These are phyloP conservation scores for Cryoendolithus antarcticus DNA, from an alignment of 2,329 filamentous ascomycete species.

Conservation along the genomic window DNA sequence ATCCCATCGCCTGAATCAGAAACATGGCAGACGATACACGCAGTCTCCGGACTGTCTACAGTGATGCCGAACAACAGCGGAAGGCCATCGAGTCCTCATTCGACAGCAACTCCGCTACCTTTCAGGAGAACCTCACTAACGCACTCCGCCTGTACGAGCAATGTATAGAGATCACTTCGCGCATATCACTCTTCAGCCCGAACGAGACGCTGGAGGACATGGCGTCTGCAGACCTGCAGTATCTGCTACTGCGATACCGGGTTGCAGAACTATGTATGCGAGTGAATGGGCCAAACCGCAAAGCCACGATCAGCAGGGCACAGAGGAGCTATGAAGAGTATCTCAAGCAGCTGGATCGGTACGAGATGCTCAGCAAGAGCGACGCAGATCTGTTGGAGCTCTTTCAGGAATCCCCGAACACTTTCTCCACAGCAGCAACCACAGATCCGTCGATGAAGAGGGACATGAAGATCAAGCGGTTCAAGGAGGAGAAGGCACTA, in stretches of 20 bases:
- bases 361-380: constrained; percentile 53
- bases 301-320: constrained; percentile 48
- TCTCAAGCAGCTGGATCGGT: constrained; percentile 63
- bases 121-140: constrained; percentile 53
- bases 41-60: constrained; percentile 42
- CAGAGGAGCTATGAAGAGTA: constrained; percentile 66
- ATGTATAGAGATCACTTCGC: constrained; percentile 56
- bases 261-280: constrained; percentile 69
- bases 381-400: constrained; percentile 59
- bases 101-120: constrained; percentile 52
- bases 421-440: constrained; percentile 59
- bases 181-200: constrained; percentile 71
- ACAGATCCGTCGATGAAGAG: constrained; percentile 57
- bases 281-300: constrained; percentile 46
- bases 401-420: constrained; percentile 59
- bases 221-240: constrained; percentile 69
- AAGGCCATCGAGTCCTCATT: constrained; percentile 44
- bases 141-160: constrained; percentile 62
- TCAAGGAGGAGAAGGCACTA: constrained; percentile 73
- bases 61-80: constrained; percentile 43
- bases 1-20: too few relatives aligned
- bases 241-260: constrained; percentile 65
- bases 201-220: constrained; percentile 87
- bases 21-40: constrained; percentile 35
- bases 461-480: constrained; percentile 75